These are phyloP conservation scores for Stephanocyclus meneghinianus DNA, from an alignment of 352 stramenopile genomes.

Conservation along the genomic window DNA sequence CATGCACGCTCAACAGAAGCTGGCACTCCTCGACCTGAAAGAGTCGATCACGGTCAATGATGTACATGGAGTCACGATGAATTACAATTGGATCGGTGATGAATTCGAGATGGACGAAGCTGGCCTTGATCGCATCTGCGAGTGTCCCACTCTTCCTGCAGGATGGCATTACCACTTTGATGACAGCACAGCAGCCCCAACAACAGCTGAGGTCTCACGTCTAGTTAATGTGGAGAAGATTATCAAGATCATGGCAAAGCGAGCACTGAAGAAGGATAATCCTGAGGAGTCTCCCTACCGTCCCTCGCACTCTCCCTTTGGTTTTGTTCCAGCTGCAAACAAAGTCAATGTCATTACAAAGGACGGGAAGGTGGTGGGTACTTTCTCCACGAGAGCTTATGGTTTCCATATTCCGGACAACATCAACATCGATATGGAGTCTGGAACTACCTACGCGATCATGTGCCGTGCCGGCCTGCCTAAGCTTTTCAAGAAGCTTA, in stretches of 20 bases:
- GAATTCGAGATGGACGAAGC: too few species aligned
- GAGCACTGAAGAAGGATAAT: not conserved
- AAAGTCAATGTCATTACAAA: not conserved
- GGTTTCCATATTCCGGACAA: not conserved
- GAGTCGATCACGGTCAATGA: too few species aligned
- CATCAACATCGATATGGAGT: not conserved
- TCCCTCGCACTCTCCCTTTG: not conserved
- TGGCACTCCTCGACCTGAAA: too few species aligned
- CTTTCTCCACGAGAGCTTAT: not conserved
- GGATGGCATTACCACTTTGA: too few species aligned
- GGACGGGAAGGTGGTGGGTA: not conserved
- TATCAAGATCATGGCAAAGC: not conserved
- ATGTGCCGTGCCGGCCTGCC: not conserved
- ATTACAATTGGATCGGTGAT: too few species aligned
- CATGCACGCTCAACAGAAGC: too few species aligned
- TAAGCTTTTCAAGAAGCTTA: not conserved
- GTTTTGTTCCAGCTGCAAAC: not conserved
- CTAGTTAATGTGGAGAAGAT: not conserved
- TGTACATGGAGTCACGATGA: too few species aligned
- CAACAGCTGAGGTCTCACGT: not conserved
- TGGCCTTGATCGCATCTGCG: too few species aligned
- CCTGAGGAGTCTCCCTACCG: not conserved
- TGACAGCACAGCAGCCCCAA: too few species aligned
- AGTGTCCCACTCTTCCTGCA: too few species aligned
- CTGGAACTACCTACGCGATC: not conserved